Evolutionary conservation across 2,329 filamentous ascomycete species (phyloP).

Genomic region (Blumeriella jaapii): DNA sequence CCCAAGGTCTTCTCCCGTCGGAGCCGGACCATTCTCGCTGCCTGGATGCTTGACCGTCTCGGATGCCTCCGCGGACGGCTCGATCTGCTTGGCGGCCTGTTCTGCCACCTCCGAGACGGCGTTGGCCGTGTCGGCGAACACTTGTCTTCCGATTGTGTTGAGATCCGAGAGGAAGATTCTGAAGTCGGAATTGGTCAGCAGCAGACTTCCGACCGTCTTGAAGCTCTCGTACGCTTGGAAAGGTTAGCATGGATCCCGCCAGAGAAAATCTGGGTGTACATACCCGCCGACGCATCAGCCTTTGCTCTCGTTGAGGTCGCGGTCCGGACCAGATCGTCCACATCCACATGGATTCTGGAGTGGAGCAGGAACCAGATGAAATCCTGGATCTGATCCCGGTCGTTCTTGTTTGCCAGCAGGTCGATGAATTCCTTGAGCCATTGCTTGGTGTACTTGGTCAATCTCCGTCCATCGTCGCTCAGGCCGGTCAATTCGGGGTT

Average conservation of each 20-base stretch:
- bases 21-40: constrained; percentile 36
- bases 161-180: constrained; percentile 75
- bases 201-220: constrained; percentile 70
- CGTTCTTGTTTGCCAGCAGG: constrained; percentile 74
- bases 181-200: constrained; percentile 85
- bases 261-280: constrained; percentile 22
- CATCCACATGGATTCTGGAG: constrained; percentile 58
- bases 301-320: constrained; percentile 52
- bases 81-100: constrained; percentile 60
- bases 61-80: constrained; percentile 53
- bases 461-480: constrained; percentile 62
- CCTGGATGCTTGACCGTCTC: constrained; percentile 40
- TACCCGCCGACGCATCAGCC: constrained; percentile 62
- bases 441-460: constrained; percentile 60
- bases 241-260: constrained; percentile 17
- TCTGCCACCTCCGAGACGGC: constrained; percentile 66
- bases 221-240: constrained; percentile 63
- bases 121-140: constrained; percentile 78
- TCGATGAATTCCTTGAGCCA: constrained; percentile 73
- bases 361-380: constrained; percentile 77
- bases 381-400: constrained; percentile 76
- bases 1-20: constrained; percentile 53
- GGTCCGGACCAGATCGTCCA: constrained; percentile 48
- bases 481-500: constrained; percentile 65
- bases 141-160: constrained; percentile 64